These are phyloP conservation scores for Penicillium robsamsonii DNA, from an alignment of 495 filamentous ascomycete species.

Conservation along the genomic window DNA sequence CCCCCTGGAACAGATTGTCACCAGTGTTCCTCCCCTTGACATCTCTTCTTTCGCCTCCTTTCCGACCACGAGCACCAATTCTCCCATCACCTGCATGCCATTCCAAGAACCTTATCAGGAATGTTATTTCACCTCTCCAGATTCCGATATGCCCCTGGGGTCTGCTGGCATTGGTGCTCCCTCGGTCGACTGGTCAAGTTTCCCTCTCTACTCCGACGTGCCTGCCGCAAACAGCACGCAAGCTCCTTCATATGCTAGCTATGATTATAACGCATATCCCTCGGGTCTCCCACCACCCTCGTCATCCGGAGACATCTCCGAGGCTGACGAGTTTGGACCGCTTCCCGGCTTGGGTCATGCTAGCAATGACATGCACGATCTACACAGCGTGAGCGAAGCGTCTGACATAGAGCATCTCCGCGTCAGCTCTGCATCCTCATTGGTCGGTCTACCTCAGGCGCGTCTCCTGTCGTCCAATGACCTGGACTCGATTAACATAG, in stretches of 20 bases:
- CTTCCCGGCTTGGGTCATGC: constrained; percentile 35
- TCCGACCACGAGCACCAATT: constrained; percentile 33
- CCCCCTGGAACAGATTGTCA: constrained; percentile 39
- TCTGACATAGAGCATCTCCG: constrained; percentile 55
- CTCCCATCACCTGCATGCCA: constrained; percentile 43
- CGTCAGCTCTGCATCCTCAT: constrained; percentile 52
- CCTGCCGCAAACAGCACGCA: constrained; percentile 68
- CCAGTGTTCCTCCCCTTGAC: constrained; percentile 39
- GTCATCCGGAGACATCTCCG: constrained; percentile 73
- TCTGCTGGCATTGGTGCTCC: constrained; percentile 62
- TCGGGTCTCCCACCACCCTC: constrained; percentile 56
- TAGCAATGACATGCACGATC: constrained; percentile 41
- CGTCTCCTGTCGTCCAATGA: constrained; percentile 53
- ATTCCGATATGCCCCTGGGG: constrained; percentile 63
- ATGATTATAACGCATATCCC: constrained; percentile 58
- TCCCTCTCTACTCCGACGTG: constrained; percentile 59
- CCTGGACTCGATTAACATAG: constrained; percentile 58
- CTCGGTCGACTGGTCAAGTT: constrained; percentile 73
- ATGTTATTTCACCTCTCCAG: constrained; percentile 47
- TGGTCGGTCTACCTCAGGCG: constrained; percentile 51
- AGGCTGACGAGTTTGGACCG: constrained; percentile 63
- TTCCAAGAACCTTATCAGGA: constrained; percentile 47
- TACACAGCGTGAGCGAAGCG: constrained; percentile 53
- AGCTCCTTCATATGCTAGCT: constrained; percentile 65
- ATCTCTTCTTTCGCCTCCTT: constrained; percentile 38